Conservation (phyloP, 2,329 filamentous ascomycete genomes). For the Amauroascus verrucosus region DNA sequence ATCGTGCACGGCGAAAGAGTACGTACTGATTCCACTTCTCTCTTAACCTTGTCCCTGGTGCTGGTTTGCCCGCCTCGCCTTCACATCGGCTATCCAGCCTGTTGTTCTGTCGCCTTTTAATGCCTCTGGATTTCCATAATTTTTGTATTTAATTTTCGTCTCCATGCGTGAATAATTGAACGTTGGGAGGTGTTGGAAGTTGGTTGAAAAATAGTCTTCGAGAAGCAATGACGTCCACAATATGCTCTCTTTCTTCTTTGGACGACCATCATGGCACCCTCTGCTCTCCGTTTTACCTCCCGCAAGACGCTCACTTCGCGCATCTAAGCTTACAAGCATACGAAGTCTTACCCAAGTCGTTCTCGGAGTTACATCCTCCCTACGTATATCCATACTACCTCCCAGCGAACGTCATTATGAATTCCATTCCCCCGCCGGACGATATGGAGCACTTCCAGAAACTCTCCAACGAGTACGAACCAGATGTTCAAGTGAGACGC, state of each 20-base stretch:
- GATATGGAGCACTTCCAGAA: slow-evolving; percentile 53
- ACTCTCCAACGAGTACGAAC: slow-evolving; percentile 51
- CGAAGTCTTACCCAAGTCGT: neutral
- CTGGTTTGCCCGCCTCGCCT: neutral
- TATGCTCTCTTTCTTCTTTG: neutral
- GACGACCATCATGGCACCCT: neutral
- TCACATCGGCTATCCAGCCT: neutral
- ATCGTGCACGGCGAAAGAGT: neutral
- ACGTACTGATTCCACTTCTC: slow-evolving; percentile 3
- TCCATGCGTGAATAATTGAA: too few relatives aligned
- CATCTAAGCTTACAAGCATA: neutral
- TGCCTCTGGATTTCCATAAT: neutral
- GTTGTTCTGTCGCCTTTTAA: neutral
- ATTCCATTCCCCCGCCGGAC: slow-evolving; percentile 35
- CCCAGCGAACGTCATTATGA: neutral
- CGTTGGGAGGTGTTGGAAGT: neutral
- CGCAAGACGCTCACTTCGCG: neutral
- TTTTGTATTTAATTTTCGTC: too few relatives aligned
- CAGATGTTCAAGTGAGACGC: slow-evolving; percentile 44
- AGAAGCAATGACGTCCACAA: neutral
- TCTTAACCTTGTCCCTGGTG: neutral
- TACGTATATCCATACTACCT: neutral
- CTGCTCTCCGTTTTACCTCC: neutral
- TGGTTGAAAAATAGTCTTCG: neutral
- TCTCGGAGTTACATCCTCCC: slow-evolving; percentile 3